Evolutionary conservation across 768 basidiomycete genomes (phyloP).

Genomic region (Trametes coccinea): DNA sequence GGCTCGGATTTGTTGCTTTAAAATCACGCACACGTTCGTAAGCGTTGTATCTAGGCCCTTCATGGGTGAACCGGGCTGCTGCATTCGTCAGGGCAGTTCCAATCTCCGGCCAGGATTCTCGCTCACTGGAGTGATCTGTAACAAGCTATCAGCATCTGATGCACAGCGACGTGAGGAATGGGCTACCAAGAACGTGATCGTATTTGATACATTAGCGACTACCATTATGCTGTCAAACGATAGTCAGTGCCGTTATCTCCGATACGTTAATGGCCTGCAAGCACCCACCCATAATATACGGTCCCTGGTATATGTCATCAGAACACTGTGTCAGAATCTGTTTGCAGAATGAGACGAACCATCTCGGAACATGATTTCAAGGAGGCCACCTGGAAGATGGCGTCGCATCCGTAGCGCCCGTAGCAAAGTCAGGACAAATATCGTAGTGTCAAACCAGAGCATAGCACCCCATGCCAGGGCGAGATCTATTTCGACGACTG

Average conservation of each 20-base stretch:
- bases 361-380: conserved; percentile 20
- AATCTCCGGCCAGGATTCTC: neutral
- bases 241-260: neutral
- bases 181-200: conserved; percentile 20
- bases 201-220: conserved; percentile 16
- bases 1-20: no score
- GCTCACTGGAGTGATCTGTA: conserved; percentile 10
- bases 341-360: neutral
- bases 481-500: conserved; percentile 14
- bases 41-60: conserved; percentile 21
- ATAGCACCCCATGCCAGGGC: conserved; percentile 19
- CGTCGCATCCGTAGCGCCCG: conserved; percentile 12
- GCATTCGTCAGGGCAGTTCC: neutral
- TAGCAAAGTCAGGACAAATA: conserved; percentile 17
- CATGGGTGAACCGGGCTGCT: conserved; percentile 6
- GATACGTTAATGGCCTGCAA: neutral
- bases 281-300: conserved; percentile 18
- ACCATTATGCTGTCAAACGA: conserved; percentile 10
- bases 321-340: neutral
- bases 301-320: conserved; percentile 7
- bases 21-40: conserved; percentile 16
- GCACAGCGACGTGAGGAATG: neutral
- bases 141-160: no score
- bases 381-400: conserved; percentile 8
- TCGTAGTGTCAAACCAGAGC: conserved; percentile 21